Base-by-base conservation (phyloP, 2,329 filamentous ascomycete species). In the Penicillium sp. region DNA sequence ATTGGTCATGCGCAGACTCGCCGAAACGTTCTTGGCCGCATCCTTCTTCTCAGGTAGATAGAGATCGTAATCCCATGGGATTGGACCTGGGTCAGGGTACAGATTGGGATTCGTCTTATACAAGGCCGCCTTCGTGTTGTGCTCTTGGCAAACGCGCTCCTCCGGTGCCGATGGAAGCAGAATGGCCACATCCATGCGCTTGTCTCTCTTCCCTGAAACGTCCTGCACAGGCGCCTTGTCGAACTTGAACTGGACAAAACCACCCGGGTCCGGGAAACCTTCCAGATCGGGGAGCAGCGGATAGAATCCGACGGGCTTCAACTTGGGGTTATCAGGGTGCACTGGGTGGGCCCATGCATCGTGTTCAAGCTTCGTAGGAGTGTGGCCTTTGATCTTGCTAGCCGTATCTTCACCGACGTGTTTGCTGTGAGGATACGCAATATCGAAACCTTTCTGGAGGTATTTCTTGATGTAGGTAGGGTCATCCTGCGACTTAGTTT, bases 371-470 rank as follows among this genome's bases (percentile, higher is more conserved):
- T 76, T 72, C 1, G 75, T 75, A 19, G 75, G 66, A 21, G 75
- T 70, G 39, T 79, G 75, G 31, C 77, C 78, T 40, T 76, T 74
- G 29, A 82, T 69, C 19, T 72, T 75, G 33, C 72, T 73, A 2
- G 69, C 65, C 17, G 72, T 76, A 59, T 82, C 80, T 37, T 76
- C 75, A n/a, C 78, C 78, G 32, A 64, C 74, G 65, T 81, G 78
- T 46, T 76, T 77, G 61, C 81, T 81, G 44, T 75, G 64, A 1
- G 81, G 81, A 59, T 83, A 81, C 10, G 81, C 81, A 48, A 83
- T 72, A 62, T 83, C 79, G 64, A 84, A 84, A 48, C 79, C 79
- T 61, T 83, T 84, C 51, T 78, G 67, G 44, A 83, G 77, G 54
- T 78, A 75, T 54, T 80, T 75, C 57, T 81, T 75, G 59, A 84